Evolutionary conservation across 306 rosid species (phyloP).

Genomic region (Cucurbita maxima): DNA sequence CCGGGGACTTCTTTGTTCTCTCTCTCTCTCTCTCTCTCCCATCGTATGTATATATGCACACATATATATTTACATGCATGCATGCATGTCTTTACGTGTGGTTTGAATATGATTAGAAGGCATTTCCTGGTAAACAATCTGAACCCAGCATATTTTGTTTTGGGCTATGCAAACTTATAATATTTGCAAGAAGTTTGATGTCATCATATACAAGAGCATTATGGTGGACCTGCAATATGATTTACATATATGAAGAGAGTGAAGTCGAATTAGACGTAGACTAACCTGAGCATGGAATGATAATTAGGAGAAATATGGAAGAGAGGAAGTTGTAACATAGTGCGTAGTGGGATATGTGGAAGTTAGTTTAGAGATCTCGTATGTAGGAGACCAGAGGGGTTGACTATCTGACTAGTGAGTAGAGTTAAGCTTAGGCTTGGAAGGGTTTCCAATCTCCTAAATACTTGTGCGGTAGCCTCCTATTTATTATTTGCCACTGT

Average conservation of each 20-base stretch:
- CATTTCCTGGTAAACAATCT: neutral
- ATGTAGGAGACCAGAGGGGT: neutral
- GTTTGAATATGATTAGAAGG: neutral
- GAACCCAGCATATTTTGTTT: neutral
- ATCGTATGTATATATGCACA: neutral
- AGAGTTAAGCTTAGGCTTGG: neutral
- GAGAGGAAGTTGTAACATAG: neutral
- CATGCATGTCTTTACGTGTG: neutral
- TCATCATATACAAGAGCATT: neutral
- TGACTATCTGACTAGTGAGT: neutral
- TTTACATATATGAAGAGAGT: neutral
- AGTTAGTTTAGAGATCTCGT: neutral
- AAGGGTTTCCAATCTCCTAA: neutral
- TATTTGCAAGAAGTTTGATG: neutral
- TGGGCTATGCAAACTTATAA: neutral
- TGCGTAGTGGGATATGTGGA: neutral
- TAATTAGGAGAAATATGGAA: neutral
- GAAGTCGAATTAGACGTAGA: neutral
- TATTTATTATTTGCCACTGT: neutral
- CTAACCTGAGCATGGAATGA: neutral
- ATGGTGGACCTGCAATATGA: neutral
- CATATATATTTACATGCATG: neutral
- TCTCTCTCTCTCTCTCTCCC: neutral
- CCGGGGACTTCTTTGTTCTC: neutral
- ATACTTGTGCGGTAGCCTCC: neutral